Evolutionary conservation across 1,284 basidiomycete genomes (phyloP).

Genomic region (Mrakiaceae sp.): DNA sequence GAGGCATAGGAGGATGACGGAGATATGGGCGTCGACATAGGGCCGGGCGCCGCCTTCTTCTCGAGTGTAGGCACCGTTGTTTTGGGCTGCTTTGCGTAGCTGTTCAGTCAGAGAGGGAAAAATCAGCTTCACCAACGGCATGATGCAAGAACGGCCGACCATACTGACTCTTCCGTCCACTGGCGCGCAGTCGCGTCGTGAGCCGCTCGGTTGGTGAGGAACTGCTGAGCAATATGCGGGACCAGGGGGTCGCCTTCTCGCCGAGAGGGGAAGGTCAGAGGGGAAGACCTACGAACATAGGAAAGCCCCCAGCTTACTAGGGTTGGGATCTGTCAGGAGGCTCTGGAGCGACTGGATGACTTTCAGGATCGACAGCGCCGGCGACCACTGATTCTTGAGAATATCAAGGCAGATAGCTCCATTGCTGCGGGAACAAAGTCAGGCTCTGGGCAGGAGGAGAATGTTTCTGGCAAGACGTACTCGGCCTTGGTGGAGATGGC

Average conservation of each 20-base stretch:
- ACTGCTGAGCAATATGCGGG: conserved; percentile 52
- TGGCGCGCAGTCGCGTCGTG: conserved; percentile 88
- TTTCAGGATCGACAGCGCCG: conserved; percentile 79
- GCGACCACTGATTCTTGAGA: conserved; percentile 62
- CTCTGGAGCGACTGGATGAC: conserved; percentile 79
- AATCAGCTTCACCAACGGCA: background rate
- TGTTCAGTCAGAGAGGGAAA: background rate
- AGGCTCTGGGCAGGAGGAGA: too few relatives aligned
- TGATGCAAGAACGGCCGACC: background rate
- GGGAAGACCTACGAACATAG: background rate
- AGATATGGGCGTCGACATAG: background rate
- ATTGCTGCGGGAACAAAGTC: conserved; percentile 33
- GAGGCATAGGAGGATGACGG: background rate
- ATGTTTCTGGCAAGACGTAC: too few relatives aligned
- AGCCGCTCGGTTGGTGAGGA: conserved; percentile 77
- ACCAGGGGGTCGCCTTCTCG: conserved; percentile 36
- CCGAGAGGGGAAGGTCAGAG: background rate
- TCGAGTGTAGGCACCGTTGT: too few relatives aligned
- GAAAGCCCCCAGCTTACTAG: conserved; percentile 44
- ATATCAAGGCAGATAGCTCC: conserved; percentile 33
- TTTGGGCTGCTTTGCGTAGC: too few relatives aligned
- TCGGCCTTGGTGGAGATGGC: too few relatives aligned
- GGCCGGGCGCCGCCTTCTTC: too few relatives aligned
- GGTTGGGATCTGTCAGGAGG: conserved; percentile 78
- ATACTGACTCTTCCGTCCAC: conserved; percentile 81